Evolutionary conservation across 1,284 basidiomycete genomes (phyloP).

Genomic region (Ceratorhiza oryzae-sativae): DNA sequence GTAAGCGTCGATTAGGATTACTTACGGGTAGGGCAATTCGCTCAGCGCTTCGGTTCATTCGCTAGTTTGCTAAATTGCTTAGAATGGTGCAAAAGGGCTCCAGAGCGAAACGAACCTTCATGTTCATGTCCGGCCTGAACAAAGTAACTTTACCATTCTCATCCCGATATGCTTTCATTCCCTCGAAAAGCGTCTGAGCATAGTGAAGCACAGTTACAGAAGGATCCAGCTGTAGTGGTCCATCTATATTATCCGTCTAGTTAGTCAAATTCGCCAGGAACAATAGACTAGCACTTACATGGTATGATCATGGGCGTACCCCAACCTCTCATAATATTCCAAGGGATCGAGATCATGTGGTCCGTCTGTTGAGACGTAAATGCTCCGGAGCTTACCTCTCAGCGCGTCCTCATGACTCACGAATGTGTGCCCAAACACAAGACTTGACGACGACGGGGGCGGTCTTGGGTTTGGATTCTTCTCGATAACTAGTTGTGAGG

Average conservation of each 20-base stretch:
- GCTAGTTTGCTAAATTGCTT: constrained; percentile 46
- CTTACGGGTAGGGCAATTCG: constrained; percentile 80
- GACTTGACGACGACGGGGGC: constrained; percentile 60
- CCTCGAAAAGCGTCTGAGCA: constrained; percentile 90
- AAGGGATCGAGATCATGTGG: constrained; percentile 90
- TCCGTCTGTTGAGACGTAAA: constrained; percentile 64
- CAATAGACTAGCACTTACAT: constrained; percentile 59
- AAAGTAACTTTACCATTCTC: constrained; percentile 80
- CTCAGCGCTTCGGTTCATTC: constrained; percentile 81
- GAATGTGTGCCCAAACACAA: constrained; percentile 75
- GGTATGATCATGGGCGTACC: constrained; percentile 82
- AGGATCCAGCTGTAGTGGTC: constrained; percentile 78
- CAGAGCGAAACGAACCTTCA: constrained; percentile 59
- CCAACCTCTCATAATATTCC: constrained; percentile 81
- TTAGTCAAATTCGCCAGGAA: constrained; percentile 6
- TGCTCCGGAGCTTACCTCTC: constrained; percentile 9
- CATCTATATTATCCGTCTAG: constrained; percentile 58
- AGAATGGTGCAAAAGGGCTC: neutral
- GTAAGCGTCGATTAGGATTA: constrained; percentile 37
- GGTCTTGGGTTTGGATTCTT: constrained; percentile 60
- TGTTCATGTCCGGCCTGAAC: constrained; percentile 99
- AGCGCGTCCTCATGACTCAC: constrained; percentile 53
- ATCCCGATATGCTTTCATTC: constrained; percentile 94
- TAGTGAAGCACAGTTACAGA: constrained; percentile 93
- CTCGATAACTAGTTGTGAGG: constrained; percentile 59